These are phyloP conservation scores for Sarcodon aspratus DNA, from an alignment of 768 basidiomycete species.

Conservation along the genomic window DNA sequence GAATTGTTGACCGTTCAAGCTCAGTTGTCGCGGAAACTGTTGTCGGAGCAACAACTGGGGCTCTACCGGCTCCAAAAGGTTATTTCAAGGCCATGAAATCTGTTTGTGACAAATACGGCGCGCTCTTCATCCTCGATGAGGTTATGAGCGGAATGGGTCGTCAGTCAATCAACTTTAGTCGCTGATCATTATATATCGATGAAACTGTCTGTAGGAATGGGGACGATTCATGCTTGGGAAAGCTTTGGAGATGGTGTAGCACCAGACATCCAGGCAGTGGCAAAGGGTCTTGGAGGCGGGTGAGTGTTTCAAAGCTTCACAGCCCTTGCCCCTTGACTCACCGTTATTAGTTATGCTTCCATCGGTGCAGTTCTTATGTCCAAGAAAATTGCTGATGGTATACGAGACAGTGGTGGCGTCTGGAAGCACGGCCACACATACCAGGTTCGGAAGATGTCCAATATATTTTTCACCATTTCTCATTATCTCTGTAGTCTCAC, in stretches of 20 bases:
- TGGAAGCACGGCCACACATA: slow-evolving; percentile 86
- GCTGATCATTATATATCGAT: not conserved
- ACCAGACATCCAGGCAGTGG: slow-evolving; percentile 82
- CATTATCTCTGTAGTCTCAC: slow-evolving; percentile 35
- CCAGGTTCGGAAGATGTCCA: slow-evolving; percentile 32
- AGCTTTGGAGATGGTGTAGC: slow-evolving; percentile 65
- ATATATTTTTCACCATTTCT: not conserved
- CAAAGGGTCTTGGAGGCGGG: slow-evolving; percentile 88
- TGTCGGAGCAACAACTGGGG: slow-evolving; percentile 77
- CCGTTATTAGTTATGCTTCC: slow-evolving; percentile 48
- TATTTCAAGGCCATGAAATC: slow-evolving; percentile 82
- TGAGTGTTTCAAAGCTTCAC: slow-evolving; percentile 19
- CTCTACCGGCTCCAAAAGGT: slow-evolving; percentile 65
- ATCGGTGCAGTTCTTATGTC: slow-evolving; percentile 79
- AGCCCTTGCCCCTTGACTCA: not conserved
- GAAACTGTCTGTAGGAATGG: slow-evolving; percentile 49
- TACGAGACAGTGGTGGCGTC: slow-evolving; percentile 55
- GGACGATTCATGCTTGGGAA: slow-evolving; percentile 80
- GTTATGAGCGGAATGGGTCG: slow-evolving; percentile 91
- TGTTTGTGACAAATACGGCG: slow-evolving; percentile 62
- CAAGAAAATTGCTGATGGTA: slow-evolving; percentile 55
- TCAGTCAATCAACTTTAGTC: slow-evolving; percentile 23
- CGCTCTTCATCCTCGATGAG: slow-evolving; percentile 80
- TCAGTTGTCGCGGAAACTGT: slow-evolving; percentile 80
- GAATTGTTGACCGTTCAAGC: not conserved